These are phyloP conservation scores for Candida ficus DNA, from an alignment of 805 yeast species.

Conservation along the genomic window DNA sequence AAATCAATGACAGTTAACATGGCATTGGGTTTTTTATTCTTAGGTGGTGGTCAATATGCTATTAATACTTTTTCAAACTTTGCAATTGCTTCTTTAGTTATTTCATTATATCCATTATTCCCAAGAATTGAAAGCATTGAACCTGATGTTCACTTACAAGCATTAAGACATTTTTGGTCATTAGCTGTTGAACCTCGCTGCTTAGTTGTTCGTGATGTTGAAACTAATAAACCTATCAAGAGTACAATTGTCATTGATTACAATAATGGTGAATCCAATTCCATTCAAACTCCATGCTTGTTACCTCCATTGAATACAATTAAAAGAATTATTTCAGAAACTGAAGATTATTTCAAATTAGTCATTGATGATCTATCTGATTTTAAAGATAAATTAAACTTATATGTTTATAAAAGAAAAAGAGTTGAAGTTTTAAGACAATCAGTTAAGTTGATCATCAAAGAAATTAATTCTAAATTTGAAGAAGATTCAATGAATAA, in stretches of 20 bases:
- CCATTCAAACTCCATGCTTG: constrained; percentile 56
- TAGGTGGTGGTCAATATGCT: constrained; percentile 92
- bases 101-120: constrained; percentile 74
- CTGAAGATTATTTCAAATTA: constrained; percentile 48
- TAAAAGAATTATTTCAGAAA: constrained; percentile 38
- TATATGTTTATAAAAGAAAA: constrained; percentile 46
- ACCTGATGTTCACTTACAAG: constrained; percentile 71
- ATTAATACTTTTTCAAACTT: constrained; percentile 53
- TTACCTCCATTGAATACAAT: constrained; percentile 57
- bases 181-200: constrained; percentile 78
- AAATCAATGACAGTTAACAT: constrained; percentile 72
- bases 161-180: constrained; percentile 87
- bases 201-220: constrained; percentile 68
- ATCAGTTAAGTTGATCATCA: constrained; percentile 27
- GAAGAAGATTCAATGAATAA: constrained; percentile 6
- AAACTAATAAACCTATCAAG: constrained; percentile 50
- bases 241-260: constrained; percentile 32
- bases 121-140: constrained; percentile 38
- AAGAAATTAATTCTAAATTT: constrained; percentile 18
- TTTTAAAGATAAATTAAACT: constrained; percentile 23
- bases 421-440: constrained; percentile 26
- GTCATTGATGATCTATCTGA: constrained; percentile 33
- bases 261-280: constrained; percentile 32
- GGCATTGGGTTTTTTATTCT: constrained; percentile 80
- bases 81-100: constrained; percentile 63